phyloP scores from a whole-genome alignment of 116 monocot species.

The Cymodocea nodosa region DNA sequence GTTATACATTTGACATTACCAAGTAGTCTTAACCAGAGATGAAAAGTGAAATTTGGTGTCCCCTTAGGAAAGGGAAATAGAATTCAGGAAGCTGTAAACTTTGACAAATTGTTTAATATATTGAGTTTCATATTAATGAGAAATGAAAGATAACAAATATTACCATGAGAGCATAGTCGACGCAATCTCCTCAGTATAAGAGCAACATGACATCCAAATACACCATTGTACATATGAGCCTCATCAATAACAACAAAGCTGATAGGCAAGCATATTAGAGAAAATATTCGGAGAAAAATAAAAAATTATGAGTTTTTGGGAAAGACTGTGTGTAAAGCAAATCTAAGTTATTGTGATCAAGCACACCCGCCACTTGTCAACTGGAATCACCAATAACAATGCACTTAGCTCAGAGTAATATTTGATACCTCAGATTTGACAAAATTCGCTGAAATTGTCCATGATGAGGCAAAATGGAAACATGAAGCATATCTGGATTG shows the following conservation, averaged over 20 bases:
- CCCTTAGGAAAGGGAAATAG: not conserved
- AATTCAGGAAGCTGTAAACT: too few species aligned
- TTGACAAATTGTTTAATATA: too few species aligned
- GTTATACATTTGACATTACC: too few species aligned
- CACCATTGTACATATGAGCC: slow-evolving; percentile 88
- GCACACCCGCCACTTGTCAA: too few species aligned
- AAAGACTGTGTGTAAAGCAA: too few species aligned
- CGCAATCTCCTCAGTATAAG: slow-evolving; percentile 71
- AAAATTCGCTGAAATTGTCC: slow-evolving; percentile 62
- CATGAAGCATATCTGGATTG: slow-evolving; percentile 95
- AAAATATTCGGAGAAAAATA: not conserved
- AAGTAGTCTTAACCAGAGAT: too few species aligned
- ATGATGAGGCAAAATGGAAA: slow-evolving; percentile 89
- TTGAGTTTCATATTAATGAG: too few species aligned
- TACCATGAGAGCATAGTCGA: slow-evolving; percentile 86
- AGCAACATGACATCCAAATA: slow-evolving; percentile 92
- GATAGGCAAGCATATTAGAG: slow-evolving; percentile 8
- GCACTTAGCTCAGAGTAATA: not conserved
- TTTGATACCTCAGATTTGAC: slow-evolving; percentile 75
- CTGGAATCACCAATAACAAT: too few species aligned
- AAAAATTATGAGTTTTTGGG: not conserved
- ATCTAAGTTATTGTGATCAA: too few species aligned
- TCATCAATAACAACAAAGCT: slow-evolving; percentile 94
- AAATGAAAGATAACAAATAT: not conserved
- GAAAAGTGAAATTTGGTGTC: not conserved